These are phyloP conservation scores for Alternaria sp. DNA, from an alignment of 2,329 filamentous ascomycete species.

Conservation along the genomic window DNA sequence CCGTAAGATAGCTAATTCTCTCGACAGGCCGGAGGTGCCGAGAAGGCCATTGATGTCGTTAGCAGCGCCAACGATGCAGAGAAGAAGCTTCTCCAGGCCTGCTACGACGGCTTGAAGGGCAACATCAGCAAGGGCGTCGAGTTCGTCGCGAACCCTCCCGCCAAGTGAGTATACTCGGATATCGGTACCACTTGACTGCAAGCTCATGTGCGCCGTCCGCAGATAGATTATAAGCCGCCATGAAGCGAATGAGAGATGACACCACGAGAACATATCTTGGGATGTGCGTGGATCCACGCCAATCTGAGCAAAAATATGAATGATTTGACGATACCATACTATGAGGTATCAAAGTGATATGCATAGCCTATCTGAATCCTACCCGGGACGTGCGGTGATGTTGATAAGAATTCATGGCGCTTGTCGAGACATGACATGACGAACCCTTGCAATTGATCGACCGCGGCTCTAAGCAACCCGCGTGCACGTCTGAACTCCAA, in stretches of 20 bases:
- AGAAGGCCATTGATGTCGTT: constrained; percentile 86
- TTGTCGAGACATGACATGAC: constrained; percentile 19
- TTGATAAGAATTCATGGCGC: neutral
- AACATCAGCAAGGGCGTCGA: constrained; percentile 95
- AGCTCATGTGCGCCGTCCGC: constrained; percentile 14
- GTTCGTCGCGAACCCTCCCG: constrained; percentile 84
- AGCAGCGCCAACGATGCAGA: constrained; percentile 82
- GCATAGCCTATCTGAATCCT: neutral
- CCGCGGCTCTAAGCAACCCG: constrained; percentile 16
- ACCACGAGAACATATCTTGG: constrained; percentile 20
- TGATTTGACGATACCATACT: neutral
- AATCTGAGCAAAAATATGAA: constrained; percentile 13
- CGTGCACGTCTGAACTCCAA: constrained; percentile 9
- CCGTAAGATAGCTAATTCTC: constrained; percentile 25
- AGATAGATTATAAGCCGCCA: constrained; percentile 32
- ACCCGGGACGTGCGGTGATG: neutral
- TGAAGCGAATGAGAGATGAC: constrained; percentile 22
- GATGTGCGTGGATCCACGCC: constrained; percentile 17
- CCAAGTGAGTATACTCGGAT: constrained; percentile 42
- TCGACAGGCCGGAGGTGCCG: constrained; percentile 77
- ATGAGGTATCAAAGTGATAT: constrained; percentile 1
- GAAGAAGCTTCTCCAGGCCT: constrained; percentile 83
- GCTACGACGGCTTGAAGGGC: constrained; percentile 80
- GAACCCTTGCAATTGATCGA: constrained; percentile 23
- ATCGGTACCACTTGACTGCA: neutral